These are phyloP conservation scores for Phialophora verrucosa DNA, from an alignment of 2,329 filamentous ascomycete genomes.

Conservation along the genomic window DNA sequence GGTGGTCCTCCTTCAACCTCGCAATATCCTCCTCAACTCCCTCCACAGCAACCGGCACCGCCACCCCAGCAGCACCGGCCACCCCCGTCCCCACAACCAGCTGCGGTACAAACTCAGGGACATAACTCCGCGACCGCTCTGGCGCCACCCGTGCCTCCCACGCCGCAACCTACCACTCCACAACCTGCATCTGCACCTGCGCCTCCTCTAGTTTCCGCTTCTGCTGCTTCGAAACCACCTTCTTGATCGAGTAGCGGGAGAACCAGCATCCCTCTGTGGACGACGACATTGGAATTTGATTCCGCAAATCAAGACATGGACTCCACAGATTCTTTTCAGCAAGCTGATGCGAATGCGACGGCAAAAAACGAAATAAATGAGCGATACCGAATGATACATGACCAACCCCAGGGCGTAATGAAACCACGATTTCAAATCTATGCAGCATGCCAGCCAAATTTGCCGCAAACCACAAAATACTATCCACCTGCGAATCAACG, in stretches of 20 bases:
- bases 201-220: not conserved
- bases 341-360: not conserved
- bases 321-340: not conserved
- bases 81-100: conserved; percentile 7
- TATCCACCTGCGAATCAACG: not conserved
- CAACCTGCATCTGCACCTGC: not conserved
- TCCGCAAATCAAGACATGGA: not conserved
- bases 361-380: not conserved
- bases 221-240: not conserved
- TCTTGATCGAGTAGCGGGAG: not conserved
- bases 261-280: not conserved
- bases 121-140: not conserved
- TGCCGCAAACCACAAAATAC: not conserved
- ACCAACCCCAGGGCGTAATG: conserved; percentile 7
- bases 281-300: not conserved
- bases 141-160: not conserved
- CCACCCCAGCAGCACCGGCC: not conserved
- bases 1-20: not conserved
- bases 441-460: too few species aligned
- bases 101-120: not conserved
- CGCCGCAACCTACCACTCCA: not conserved
- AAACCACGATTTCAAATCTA: conserved; percentile 1
- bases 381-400: conserved; percentile 2
- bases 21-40: conserved; percentile 13
- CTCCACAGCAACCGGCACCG: conserved; percentile 6